phyloP scores from a whole-genome alignment of 768 basidiomycete genomes.

The Rubroboletus satanas region DNA sequence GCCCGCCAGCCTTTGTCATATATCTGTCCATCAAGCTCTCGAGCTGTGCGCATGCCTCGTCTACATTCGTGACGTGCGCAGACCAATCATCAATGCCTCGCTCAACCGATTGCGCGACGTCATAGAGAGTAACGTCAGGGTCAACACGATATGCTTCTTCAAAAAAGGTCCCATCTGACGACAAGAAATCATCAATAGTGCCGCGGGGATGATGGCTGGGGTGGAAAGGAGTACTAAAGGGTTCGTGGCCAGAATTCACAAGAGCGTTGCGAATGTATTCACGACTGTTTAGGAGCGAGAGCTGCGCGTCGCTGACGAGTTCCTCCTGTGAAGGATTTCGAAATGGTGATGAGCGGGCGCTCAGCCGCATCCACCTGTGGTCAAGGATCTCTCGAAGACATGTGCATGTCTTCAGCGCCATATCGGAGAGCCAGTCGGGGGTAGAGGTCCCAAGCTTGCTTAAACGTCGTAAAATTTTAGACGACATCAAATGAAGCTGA shows the following conservation, averaged over 20 bases:
- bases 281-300: slow-evolving; percentile 33
- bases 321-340: slow-evolving; percentile 1
- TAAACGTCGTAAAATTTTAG: too few species aligned
- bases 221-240: neutral
- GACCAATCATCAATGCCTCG: slow-evolving; percentile 34
- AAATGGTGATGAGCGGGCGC: slow-evolving; percentile 20
- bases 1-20: slow-evolving; percentile 12
- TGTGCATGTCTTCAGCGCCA: slow-evolving; percentile 33
- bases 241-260: neutral
- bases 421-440: neutral
- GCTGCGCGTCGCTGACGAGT: slow-evolving; percentile 24
- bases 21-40: slow-evolving; percentile 25
- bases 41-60: slow-evolving; percentile 13
- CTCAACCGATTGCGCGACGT: slow-evolving; percentile 35
- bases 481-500: too few species aligned
- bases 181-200: slow-evolving; percentile 16
- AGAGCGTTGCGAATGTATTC: slow-evolving; percentile 27
- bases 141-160: slow-evolving; percentile 2
- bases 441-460: too few species aligned
- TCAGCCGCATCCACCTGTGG: slow-evolving; percentile 33
- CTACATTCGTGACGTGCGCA: neutral
- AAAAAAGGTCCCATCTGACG: slow-evolving; percentile 8
- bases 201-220: slow-evolving; percentile 3
- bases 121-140: slow-evolving; percentile 26
- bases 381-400: slow-evolving; percentile 21